Percentiles rank a stretch among this genome's conserved stretches.
Evolutionary conservation across 257 asterid species (phyloP).

Genomic region (Striga asiatica): DNA sequence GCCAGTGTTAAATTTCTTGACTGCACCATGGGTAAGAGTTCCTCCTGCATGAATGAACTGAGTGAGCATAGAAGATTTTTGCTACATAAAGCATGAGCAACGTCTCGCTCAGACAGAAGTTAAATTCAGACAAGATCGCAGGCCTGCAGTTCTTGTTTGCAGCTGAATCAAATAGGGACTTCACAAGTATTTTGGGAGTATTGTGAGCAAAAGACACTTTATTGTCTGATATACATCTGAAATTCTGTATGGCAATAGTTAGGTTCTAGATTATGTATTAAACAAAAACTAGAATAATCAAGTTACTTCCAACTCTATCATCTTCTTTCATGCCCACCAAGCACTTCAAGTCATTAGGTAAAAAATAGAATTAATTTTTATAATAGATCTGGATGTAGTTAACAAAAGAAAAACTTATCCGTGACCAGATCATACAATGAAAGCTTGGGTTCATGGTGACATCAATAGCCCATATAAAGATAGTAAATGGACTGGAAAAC

Average conservation of each 20-base stretch:
- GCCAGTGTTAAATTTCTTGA: constrained; percentile 69
- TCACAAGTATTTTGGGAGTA: not conserved
- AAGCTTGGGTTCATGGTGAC: not conserved
- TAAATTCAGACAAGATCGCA: not conserved
- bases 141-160: not conserved
- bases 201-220: not conserved
- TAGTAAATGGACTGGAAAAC: constrained; percentile 6
- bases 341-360: not conserved
- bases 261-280: no score
- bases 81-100: not conserved
- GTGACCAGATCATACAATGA: not conserved
- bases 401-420: not conserved
- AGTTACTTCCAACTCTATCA: not conserved
- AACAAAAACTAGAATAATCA: constrained; percentile 1
- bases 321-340: not conserved
- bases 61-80: constrained; percentile 16
- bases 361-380: not conserved
- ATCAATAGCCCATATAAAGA: not conserved
- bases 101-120: not conserved
- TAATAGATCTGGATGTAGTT: not conserved
- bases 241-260: not conserved
- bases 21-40: constrained; percentile 71
- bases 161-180: not conserved
- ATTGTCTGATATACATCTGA: not conserved
- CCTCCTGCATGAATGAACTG: constrained; percentile 51